Base-by-base conservation (phyloP, 2,329 filamentous ascomycete species). In the Lachnellula hyalina region DNA sequence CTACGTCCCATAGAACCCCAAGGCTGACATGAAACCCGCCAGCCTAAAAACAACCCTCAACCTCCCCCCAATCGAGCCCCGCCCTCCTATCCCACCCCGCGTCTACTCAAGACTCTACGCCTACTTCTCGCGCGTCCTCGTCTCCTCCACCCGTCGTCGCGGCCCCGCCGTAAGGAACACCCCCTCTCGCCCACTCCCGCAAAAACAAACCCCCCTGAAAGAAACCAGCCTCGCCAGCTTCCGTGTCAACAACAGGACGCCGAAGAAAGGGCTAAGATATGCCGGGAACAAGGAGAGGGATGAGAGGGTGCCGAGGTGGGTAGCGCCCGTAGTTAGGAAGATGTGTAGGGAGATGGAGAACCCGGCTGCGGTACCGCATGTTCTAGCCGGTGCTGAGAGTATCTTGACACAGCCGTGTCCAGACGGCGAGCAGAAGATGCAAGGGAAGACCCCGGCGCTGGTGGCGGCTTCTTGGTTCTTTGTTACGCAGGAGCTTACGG, bases 21-120 rank as follows among this genome's bases (percentile, higher is more conserved):
- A 53, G 23, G 15, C 50, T 47, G n/a, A 53, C 47, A 42, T 34
- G 17, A 8, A 17, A 9, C 28, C 7, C 41, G n/a, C 28, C n/a
- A 5, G 90, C 51, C 77, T 96, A 40, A 92, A 91, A 67, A 87
- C 85, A 53, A 70, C 77, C 0, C 81, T 96, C 45, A 83, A 91
- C 67, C 82, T 96, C 7, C 91, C 92, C 0, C 81, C 85, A 1
- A 86, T 92, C 55, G 82, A 88, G 59, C 81, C 87, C 2, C 81
- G 84, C 4, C 89, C 91, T 2, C 91, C 91, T 4, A 87, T 90
- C 51, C 85, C 85, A 47, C 90, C 90, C 1, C 81, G 84, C 53
- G 80, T 90, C 51, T 97, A 97, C 75, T 89, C 88, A 65, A 89
- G 90, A 55, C 77, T 97, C 38, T 94, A 92, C 70, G 76, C 76